Conservation (phyloP, 495 filamentous ascomycete genomes). For the Trichoderma reesei region DNA sequence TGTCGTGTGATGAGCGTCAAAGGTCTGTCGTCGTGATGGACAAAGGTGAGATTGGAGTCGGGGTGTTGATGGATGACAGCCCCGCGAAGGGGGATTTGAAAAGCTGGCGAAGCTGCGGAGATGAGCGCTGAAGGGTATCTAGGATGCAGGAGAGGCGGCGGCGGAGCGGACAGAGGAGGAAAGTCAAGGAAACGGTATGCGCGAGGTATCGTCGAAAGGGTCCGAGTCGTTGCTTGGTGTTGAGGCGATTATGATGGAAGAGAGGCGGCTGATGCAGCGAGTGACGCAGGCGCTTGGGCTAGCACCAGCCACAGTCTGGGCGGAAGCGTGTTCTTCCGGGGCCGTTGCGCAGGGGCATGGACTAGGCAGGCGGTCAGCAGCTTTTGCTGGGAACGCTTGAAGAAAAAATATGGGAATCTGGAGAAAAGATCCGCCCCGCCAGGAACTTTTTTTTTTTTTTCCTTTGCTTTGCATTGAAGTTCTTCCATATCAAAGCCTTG, state of each 20-base stretch:
- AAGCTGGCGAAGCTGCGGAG: not conserved
- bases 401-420: conserved; percentile 5
- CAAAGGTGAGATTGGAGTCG: not conserved
- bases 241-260: not conserved
- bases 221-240: conserved; percentile 1
- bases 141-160: not conserved
- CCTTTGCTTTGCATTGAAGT: not conserved
- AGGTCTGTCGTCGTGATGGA: not conserved
- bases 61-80: not conserved
- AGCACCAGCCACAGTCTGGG: not conserved
- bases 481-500: not conserved
- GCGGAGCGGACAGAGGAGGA: not conserved
- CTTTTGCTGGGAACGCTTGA: not conserved
- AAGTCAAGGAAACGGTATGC: not conserved
- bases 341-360: not conserved
- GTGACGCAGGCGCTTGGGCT: not conserved
- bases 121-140: not conserved
- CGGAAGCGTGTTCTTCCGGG: not conserved
- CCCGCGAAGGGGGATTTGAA: not conserved
- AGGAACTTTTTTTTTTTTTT: conserved; percentile 2
- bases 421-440: not conserved
- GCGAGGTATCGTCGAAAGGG: not conserved
- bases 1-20: not conserved
- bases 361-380: conserved; percentile 1
- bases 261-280: conserved; percentile 4